Percentiles rank a stretch among this genome's conserved stretches.
These are phyloP conservation scores for Xanthoceras sorbifolium DNA, from an alignment of 345 rosid genomes.

Conservation along the genomic window DNA sequence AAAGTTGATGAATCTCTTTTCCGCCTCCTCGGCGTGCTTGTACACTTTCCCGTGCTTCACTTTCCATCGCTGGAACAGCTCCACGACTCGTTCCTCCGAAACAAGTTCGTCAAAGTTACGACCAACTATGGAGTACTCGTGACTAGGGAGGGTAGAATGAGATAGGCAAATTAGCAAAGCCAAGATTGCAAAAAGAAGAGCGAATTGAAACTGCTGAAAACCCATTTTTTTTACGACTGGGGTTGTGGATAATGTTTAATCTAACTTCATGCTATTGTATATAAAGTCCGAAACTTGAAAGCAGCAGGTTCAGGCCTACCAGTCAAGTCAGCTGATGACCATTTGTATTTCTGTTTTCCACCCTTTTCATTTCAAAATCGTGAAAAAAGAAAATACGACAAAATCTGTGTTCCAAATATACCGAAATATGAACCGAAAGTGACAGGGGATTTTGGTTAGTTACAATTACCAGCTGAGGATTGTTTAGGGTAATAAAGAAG, in stretches of 20 bases:
- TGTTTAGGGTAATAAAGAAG: neutral
- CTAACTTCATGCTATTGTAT: slow-evolving; percentile 18
- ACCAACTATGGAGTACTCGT: slow-evolving; percentile 50
- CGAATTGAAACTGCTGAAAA: slow-evolving; percentile 14
- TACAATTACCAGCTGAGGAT: neutral
- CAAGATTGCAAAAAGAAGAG: slow-evolving; percentile 31
- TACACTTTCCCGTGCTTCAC: slow-evolving; percentile 55
- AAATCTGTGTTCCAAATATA: neutral
- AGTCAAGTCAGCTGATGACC: slow-evolving; percentile 35
- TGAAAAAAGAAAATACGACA: no score
- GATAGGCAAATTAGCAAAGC: slow-evolving; percentile 30
- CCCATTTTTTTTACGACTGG: slow-evolving; percentile 35
- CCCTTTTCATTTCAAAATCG: no score
- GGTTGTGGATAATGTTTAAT: slow-evolving; percentile 8
- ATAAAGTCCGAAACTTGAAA: neutral
- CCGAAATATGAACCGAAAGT: slow-evolving; percentile 12
- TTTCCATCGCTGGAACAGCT: slow-evolving; percentile 56
- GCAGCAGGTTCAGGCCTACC: slow-evolving; percentile 39
- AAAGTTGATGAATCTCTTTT: slow-evolving; percentile 44
- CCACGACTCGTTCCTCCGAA: slow-evolving; percentile 45
- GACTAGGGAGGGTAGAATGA: slow-evolving; percentile 31
- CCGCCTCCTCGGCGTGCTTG: slow-evolving; percentile 46
- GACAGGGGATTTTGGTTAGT: slow-evolving; percentile 21
- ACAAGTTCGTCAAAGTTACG: slow-evolving; percentile 30
- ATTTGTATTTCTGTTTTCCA: no score